Base-by-base conservation (phyloP, 2,329 filamentous ascomycete genomes). In the Botrytis fabae region DNA sequence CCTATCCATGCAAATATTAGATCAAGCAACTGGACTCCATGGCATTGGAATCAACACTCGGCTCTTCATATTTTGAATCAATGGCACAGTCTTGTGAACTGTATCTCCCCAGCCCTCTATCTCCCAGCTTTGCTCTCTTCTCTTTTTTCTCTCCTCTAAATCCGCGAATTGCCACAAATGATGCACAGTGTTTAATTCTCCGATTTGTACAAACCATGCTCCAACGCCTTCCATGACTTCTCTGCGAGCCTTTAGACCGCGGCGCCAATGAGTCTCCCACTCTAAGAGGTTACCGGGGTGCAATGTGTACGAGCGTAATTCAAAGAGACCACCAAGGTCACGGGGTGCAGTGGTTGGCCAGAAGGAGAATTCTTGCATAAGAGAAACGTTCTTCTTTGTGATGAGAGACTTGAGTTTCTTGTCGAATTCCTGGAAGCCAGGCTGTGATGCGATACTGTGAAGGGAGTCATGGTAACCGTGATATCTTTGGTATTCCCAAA, bases 321-420 rank as follows among this genome's bases (percentile, higher is more conserved):
- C 96, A 81, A 99, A 99, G 60, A 99, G 84, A 63, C 96, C 96
- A 72, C 96, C 96, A 0, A 99, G 89, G 79, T 93, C 87, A 74
- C 96, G 93, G 0, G 96, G 96, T 8, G 95, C 88, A 0, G 94
- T 95, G 4, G 96, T 99, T 1, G 96, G 96, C 96, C 96, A 99
- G 88, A 99, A 99, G 51, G 95, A 97, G 84, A 99, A 99, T 83
- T 99, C 96, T 83, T 99, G 96, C 96, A 99, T 99, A 69, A 99
- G 88, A 0, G 95, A 98, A 7, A 92, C 92, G 78, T 91, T 90
- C 86, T 97, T 98, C 76, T 89, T 89, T 74, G 87, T 90, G 81
- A 99, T 95, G 75, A 98, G 86, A n/a, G 85, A 87, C 83, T 94
- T 95, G 70, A 99, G 91, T 84, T 95, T 93, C 75, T 85, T 85